Conservation (phyloP, 2,329 filamentous ascomycete genomes). For the Fusarium mangiferae region DNA sequence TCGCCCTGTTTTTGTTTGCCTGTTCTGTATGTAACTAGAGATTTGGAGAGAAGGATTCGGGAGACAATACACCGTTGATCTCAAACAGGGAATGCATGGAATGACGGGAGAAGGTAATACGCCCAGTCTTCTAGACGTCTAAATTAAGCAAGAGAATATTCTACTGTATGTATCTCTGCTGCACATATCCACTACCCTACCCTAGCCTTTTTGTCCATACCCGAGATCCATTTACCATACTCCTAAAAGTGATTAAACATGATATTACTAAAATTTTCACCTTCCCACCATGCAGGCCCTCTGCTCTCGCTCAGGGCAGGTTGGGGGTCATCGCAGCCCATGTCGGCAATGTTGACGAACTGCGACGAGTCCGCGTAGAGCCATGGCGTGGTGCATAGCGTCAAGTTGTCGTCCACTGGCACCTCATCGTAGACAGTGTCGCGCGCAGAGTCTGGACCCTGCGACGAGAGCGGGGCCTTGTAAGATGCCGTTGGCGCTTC, state of each 20-base stretch:
- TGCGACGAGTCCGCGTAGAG: constrained; percentile 56
- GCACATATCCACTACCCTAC: background rate
- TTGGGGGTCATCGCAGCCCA: constrained; percentile 48
- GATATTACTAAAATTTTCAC: constrained; percentile 51
- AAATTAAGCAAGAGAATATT: constrained; percentile 9
- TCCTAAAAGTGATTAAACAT: constrained; percentile 53
- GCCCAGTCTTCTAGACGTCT: background rate
- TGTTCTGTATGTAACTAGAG: background rate
- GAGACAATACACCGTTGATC: background rate
- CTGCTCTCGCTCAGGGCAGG: constrained; percentile 36
- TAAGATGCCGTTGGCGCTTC: constrained; percentile 56
- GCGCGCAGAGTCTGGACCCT: constrained; percentile 37
- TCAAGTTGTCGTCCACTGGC: constrained; percentile 50
- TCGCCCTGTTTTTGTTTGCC: background rate
- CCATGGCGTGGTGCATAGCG: constrained; percentile 56
- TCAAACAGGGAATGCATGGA: constrained; percentile 6
- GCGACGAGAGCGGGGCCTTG: constrained; percentile 43
- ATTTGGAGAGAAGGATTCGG: background rate
- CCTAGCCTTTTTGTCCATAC: background rate
- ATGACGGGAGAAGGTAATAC: constrained; percentile 9
- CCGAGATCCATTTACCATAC: background rate
- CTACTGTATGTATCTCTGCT: background rate
- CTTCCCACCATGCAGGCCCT: constrained; percentile 54
- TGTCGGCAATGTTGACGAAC: constrained; percentile 51
- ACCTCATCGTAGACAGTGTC: constrained; percentile 45